Evolutionary conservation across 2,329 filamentous ascomycete genomes (phyloP), one percentile per base, ranked within the genome.

Genomic region (Colletotrichum sp.): DNA sequence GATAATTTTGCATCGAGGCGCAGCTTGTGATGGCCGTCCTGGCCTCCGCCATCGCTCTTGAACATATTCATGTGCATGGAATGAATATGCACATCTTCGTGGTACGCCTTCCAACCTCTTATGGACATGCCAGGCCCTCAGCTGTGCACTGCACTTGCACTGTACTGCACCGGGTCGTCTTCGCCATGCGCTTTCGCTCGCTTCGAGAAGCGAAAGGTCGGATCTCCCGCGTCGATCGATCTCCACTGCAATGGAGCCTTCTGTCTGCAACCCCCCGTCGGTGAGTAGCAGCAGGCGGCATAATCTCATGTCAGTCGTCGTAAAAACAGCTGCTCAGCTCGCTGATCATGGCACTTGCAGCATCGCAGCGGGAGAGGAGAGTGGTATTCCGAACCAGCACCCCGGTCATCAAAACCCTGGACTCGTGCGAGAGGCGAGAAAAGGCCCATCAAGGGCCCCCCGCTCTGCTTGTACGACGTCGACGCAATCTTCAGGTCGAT

Each of bases 191-290:
- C 44, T 8, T n/a, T 52, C 44, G 32, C 69, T 59, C 55, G 55
- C 73, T 32, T 73, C 63, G 12, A 9, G 64, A 60, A 72, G 26
- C 70, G 63, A 65, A 57, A 63, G 21, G 26, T 66, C 39, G 62
- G 49, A 67, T 64, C 65, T 52, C 57, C 34, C 59, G 64, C 24
- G 59, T 64, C 64, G 64, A 73, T 73, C 57, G 49, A 69, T 68
- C 44, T 52, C 72, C 69, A 30, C 18, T 71, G 15, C 16, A 36
- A 57, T 30, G 55, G 16, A 24, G 55, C 15, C 67, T 26, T 49
- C 26, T 12, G 60, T 28, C 57, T 75, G 72, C 72, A 52, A 39
- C 52, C 49, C 72, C 52, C 69, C 72, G 62, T 72, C 69, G 69
- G 72, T 72, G 44, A 73, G 73, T 15, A 60, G 36, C 73, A 30